Conservation (phyloP, 331 rosid species). For the Prunus yedoensis region DNA sequence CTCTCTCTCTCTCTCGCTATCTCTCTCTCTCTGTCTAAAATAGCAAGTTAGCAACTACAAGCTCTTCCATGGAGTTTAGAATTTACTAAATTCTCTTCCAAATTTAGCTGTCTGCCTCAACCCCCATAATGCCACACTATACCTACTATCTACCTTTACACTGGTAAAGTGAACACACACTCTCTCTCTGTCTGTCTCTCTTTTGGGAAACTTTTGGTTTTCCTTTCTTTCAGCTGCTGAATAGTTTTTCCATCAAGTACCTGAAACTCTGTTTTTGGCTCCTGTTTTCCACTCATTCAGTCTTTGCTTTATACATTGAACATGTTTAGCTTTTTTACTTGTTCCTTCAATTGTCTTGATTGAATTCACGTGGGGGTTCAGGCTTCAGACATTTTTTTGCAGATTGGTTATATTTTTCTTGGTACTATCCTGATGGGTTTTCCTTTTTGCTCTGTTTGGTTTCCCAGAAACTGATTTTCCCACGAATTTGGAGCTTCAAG, state of each 20-base stretch:
- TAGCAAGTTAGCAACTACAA: slow-evolving; percentile 44
- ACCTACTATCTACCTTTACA: slow-evolving; percentile 36
- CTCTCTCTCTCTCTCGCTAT: slow-evolving; percentile 27
- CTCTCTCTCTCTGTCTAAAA: slow-evolving; percentile 31
- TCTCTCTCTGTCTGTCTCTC: slow-evolving; percentile 31
- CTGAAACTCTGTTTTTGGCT: slow-evolving; percentile 33
- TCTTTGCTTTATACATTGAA: slow-evolving; percentile 30
- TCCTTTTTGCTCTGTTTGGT: slow-evolving; percentile 9
- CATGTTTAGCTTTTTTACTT: slow-evolving; percentile 26
- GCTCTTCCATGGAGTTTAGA: slow-evolving; percentile 60
- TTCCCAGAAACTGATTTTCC: slow-evolving; percentile 24
- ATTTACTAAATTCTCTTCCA: slow-evolving; percentile 22
- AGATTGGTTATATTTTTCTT: slow-evolving; percentile 10
- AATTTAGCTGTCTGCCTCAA: slow-evolving; percentile 23
- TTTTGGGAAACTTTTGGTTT: slow-evolving; percentile 30
- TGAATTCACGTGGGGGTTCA: slow-evolving; percentile 43
- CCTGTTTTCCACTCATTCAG: slow-evolving; percentile 20
- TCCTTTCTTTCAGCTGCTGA: slow-evolving; percentile 24
- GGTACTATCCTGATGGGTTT: slow-evolving; percentile 14
- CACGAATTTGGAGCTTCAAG: slow-evolving; percentile 19
- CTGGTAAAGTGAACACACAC: slow-evolving; percentile 29
- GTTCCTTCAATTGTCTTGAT: slow-evolving; percentile 30
- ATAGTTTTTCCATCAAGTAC: slow-evolving; percentile 29
- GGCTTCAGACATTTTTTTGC: slow-evolving; percentile 20
- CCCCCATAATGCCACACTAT: slow-evolving; percentile 27